Evolutionary conservation across 495 filamentous ascomycete species (phyloP).

Genomic region (Trypethelium eluteriae): DNA sequence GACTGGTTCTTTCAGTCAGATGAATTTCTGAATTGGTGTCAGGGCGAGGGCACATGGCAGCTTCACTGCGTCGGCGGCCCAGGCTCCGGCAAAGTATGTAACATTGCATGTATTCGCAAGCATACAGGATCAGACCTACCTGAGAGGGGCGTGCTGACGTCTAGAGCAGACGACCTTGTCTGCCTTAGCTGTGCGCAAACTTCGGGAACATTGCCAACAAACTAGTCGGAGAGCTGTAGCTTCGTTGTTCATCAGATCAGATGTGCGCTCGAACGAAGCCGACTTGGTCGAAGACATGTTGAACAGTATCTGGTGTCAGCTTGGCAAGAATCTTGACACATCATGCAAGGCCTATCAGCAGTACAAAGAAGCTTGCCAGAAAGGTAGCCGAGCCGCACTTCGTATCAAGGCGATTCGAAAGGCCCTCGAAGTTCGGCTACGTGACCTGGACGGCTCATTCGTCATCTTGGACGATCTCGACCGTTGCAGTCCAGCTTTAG

Average conservation of each 20-base stretch:
- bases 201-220: too few relatives aligned
- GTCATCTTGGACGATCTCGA: background rate
- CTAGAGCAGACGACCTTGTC: background rate
- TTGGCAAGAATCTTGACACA: too few relatives aligned
- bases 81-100: background rate
- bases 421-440: background rate
- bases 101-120: background rate
- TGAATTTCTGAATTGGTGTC: background rate
- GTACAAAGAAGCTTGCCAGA: too few relatives aligned
- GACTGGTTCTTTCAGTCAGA: background rate
- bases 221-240: too few relatives aligned
- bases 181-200: background rate
- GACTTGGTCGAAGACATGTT: too few relatives aligned
- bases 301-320: too few relatives aligned
- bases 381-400: too few relatives aligned
- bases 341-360: too few relatives aligned
- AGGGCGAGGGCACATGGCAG: background rate
- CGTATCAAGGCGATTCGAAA: background rate
- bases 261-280: too few relatives aligned
- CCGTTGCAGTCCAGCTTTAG: background rate
- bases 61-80: background rate
- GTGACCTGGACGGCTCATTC: background rate
- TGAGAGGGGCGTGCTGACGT: too few relatives aligned
- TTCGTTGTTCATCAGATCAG: too few relatives aligned
- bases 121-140: background rate